phyloP scores from a whole-genome alignment of 2,329 filamentous ascomycete genomes.

The Neofusicoccum kwambonambiense region DNA sequence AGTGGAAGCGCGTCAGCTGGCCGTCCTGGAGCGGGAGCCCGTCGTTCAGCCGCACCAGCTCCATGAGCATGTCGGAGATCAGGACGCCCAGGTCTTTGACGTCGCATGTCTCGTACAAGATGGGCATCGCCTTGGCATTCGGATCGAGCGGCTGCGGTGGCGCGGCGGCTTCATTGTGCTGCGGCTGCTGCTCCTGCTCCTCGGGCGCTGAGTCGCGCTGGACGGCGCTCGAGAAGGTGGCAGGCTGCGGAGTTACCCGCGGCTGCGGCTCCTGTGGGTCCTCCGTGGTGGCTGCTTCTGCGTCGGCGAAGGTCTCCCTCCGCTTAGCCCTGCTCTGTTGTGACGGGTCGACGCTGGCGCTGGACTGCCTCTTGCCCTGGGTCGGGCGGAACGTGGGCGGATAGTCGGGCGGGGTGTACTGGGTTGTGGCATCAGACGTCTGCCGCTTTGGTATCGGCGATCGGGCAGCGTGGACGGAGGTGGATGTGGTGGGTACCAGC shows the following conservation, averaged over 20 bases:
- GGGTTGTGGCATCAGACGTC: slow-evolving; percentile 53
- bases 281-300: slow-evolving; percentile 13
- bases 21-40: slow-evolving; percentile 79
- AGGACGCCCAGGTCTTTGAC: slow-evolving; percentile 85
- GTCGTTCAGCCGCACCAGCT: slow-evolving; percentile 92
- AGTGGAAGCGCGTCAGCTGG: slow-evolving; percentile 91
- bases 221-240: neutral
- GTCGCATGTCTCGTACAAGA: slow-evolving; percentile 76
- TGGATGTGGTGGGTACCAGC: slow-evolving; percentile 24
- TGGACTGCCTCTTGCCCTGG: slow-evolving; percentile 14
- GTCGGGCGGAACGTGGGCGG: slow-evolving; percentile 38
- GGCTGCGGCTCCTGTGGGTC: slow-evolving; percentile 30
- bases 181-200: neutral
- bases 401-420: slow-evolving; percentile 53
- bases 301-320: slow-evolving; percentile 32
- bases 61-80: slow-evolving; percentile 92
- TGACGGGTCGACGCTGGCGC: slow-evolving; percentile 9
- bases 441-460: slow-evolving; percentile 26
- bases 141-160: slow-evolving; percentile 27
- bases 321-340: slow-evolving; percentile 25
- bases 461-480: slow-evolving; percentile 20
- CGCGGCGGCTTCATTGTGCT: slow-evolving; percentile 1
- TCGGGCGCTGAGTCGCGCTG: neutral
- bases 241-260: slow-evolving; percentile 32
- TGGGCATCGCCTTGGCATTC: slow-evolving; percentile 61